Evolutionary conservation across 805 yeast genomes (phyloP).

Genomic region (Ogataea neopini): DNA sequence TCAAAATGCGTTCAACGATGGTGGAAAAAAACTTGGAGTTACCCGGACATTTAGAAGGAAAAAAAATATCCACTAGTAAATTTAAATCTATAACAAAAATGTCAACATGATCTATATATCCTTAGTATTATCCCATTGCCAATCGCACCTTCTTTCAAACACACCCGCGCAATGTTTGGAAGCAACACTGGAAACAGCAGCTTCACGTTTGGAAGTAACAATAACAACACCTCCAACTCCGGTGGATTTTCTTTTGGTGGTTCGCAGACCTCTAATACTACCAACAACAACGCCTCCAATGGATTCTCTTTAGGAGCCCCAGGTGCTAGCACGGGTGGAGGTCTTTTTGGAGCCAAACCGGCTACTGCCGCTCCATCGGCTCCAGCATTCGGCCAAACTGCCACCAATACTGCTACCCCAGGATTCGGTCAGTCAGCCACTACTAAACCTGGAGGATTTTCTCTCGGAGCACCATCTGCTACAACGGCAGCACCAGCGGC

Average conservation of each 20-base stretch:
- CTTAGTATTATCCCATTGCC: too few species aligned
- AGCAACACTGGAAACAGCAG: conserved; percentile 3
- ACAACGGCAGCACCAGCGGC: conserved; percentile 9
- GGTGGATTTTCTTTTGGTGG: background rate
- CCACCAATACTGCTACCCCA: background rate
- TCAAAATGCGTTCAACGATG: conserved; percentile 5
- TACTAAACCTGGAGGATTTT: conserved; percentile 4
- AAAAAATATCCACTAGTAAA: background rate
- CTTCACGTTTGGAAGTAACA: conserved; percentile 1
- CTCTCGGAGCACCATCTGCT: conserved; percentile 8
- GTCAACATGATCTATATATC: background rate
- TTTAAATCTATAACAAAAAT: background rate
- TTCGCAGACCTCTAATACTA: background rate
- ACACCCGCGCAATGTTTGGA: background rate
- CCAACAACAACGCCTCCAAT: conserved; percentile 1
- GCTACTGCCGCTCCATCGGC: conserved; percentile 8
- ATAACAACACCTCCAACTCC: background rate
- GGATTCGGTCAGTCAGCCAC: background rate
- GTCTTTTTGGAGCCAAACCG: conserved; percentile 27
- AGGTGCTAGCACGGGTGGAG: conserved; percentile 15
- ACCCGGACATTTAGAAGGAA: background rate
- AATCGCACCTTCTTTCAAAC: background rate
- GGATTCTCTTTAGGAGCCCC: conserved; percentile 1
- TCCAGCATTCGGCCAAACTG: background rate
- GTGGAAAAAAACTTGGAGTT: conserved; percentile 1